Evolutionary conservation across 2,329 filamentous ascomycete genomes (phyloP).

Genomic region (Venturia nashicola): DNA sequence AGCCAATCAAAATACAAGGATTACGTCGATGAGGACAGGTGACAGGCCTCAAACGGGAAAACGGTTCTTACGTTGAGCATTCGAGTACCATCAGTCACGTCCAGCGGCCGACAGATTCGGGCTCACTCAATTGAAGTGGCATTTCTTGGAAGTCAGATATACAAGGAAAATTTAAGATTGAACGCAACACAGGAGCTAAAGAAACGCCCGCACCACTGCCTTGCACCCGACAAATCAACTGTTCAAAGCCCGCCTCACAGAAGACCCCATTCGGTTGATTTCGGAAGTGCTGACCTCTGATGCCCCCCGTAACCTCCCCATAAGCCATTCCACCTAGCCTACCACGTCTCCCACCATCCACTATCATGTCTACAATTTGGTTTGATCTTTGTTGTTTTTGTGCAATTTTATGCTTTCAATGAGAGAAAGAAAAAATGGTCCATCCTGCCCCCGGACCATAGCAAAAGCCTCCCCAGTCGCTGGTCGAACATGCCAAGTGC

Average conservation of each 20-base stretch:
- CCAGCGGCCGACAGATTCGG: too few species aligned
- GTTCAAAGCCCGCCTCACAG: not conserved
- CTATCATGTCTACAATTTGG: not conserved
- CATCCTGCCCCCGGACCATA: not conserved
- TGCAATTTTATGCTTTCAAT: not conserved
- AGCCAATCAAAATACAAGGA: not conserved
- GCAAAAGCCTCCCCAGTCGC: slow-evolving; percentile 7
- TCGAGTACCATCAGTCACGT: too few species aligned
- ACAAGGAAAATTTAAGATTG: not conserved
- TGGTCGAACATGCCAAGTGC: slow-evolving; percentile 8
- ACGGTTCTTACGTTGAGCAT: too few species aligned
- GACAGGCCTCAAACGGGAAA: not conserved
- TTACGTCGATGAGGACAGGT: not conserved
- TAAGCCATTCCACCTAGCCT: not conserved
- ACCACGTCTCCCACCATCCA: not conserved
- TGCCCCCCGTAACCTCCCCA: not conserved
- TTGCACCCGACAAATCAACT: not conserved
- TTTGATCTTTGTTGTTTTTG: not conserved
- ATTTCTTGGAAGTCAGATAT: too few species aligned
- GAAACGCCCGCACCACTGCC: not conserved
- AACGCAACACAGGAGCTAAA: not conserved
- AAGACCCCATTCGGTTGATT: not conserved
- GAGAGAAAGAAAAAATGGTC: not conserved
- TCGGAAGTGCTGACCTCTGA: not conserved
- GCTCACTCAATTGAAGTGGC: not conserved